These are phyloP conservation scores for Paramecium octaurelia DNA, from an alignment of 73 alveolate species.

Conservation along the genomic window DNA sequence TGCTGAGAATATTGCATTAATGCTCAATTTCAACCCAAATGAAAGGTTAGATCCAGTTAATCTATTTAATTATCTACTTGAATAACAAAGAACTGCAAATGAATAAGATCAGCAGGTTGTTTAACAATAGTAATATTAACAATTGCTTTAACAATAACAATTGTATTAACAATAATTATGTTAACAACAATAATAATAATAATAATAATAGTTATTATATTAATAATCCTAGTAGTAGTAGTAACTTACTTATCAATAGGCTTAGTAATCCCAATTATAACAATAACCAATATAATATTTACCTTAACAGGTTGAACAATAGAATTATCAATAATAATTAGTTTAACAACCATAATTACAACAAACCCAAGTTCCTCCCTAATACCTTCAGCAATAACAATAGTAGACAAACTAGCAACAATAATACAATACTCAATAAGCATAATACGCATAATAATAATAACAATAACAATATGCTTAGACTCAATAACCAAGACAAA, in stretches of 20 bases:
- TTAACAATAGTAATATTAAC: not conserved
- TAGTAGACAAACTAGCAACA: not conserved
- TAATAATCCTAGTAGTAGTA: not conserved
- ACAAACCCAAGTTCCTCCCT: not conserved
- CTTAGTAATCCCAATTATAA: not conserved
- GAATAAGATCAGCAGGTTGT: not conserved
- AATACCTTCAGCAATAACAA: not conserved
- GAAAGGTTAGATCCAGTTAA: slow-evolving; percentile 51
- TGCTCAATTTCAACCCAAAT: slow-evolving; percentile 18
- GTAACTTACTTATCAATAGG: not conserved
- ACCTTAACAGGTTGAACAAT: not conserved
- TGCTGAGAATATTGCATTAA: slow-evolving; percentile 42
- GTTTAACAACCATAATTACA: not conserved
- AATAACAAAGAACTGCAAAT: not conserved
- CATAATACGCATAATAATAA: not conserved
- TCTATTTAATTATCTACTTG: slow-evolving; percentile 17
- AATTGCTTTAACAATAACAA: not conserved
- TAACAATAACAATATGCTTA: not conserved
- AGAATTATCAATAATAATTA: not conserved
- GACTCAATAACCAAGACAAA: not conserved
- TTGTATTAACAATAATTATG: not conserved
- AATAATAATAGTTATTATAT: not conserved
- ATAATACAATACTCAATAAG: not conserved
- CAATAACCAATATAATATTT: not conserved
- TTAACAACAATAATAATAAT: not conserved